A percentile compares a stretch with the other conserved stretches of the same genome.
Conservation (phyloP, 805 yeast genomes). For the Nakazawaea wyomingensis region DNA sequence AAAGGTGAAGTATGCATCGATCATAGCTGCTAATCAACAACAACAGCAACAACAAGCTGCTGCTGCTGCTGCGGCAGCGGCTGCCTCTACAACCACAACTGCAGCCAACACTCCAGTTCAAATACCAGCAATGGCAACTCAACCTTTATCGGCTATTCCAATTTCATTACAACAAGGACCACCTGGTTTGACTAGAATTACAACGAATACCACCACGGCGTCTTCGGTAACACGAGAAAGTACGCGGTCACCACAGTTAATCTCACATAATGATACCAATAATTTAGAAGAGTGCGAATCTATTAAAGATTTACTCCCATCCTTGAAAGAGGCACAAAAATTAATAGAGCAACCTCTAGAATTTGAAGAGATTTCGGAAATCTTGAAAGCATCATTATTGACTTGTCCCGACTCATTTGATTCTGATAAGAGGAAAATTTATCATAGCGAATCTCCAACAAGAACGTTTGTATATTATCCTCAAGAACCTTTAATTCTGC, state of each 20-base stretch:
- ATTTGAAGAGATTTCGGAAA: conserved; percentile 45
- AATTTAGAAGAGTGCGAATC: not conserved
- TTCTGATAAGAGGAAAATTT: conserved; percentile 72
- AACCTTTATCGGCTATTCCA: not conserved
- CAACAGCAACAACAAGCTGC: conserved; percentile 15
- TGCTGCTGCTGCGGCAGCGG: conserved; percentile 16
- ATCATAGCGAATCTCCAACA: conserved; percentile 75
- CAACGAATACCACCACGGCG: conserved; percentile 2
- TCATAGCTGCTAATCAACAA: conserved; percentile 10
- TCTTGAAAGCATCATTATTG: conserved; percentile 71
- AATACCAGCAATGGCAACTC: not conserved
- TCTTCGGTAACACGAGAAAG: conserved; percentile 5
- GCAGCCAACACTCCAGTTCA: conserved; percentile 11
- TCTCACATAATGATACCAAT: not conserved
- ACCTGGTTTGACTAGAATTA: conserved; percentile 5
- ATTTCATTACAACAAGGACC: not conserved
- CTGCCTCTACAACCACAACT: conserved; percentile 13
- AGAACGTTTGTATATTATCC: conserved; percentile 92
- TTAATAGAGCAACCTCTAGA: conserved; percentile 41
- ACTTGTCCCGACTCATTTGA: conserved; percentile 93
- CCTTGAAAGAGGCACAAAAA: conserved; percentile 1
- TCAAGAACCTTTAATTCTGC: conserved; percentile 69
- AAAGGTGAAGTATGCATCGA: conserved; percentile 7
- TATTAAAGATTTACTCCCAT: conserved; percentile 4
- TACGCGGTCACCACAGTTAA: conserved; percentile 7